These are phyloP conservation scores for Hyparrhenia diplandra DNA, from an alignment of 176 grass and related monocot genomes.

Conservation along the genomic window DNA sequence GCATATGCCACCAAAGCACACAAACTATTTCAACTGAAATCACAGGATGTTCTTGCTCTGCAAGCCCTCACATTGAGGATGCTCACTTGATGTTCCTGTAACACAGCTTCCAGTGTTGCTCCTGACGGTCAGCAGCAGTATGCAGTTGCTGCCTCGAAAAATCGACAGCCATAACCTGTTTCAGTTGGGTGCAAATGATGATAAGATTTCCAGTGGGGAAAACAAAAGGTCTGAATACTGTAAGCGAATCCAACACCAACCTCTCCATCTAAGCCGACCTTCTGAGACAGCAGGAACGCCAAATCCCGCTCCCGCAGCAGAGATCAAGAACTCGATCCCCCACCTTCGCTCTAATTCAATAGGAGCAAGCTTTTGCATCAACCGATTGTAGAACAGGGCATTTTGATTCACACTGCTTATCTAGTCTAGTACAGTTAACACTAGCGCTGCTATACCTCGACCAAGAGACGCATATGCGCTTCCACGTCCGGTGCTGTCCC, in stretches of 20 bases:
- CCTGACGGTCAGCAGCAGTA: conserved; percentile 53
- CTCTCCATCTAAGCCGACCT: conserved; percentile 82
- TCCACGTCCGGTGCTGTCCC: conserved; percentile 82
- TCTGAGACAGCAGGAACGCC: conserved; percentile 71
- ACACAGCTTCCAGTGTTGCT: conserved; percentile 76
- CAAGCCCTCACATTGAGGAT: conserved; percentile 41
- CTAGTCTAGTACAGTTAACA: not conserved
- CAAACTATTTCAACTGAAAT: not conserved
- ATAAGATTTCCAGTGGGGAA: not conserved
- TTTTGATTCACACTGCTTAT: conserved; percentile 7
- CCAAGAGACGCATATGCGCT: conserved; percentile 94
- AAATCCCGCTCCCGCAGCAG: conserved; percentile 95
- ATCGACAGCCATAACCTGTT: conserved; percentile 75
- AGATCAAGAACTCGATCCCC: conserved; percentile 88
- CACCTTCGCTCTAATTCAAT: conserved; percentile 53
- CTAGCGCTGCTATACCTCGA: conserved; percentile 41
- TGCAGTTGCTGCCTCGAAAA: conserved; percentile 67
- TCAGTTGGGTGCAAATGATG: not conserved
- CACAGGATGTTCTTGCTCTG: not conserved
- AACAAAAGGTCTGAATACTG: not conserved
- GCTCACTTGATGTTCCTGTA: conserved; percentile 91
- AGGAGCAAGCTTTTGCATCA: not conserved
- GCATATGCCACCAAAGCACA: not conserved
- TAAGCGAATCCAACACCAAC: conserved; percentile 33
- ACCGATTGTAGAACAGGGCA: not conserved